Evolutionary conservation across 225 moss, liverwort and hornwort species (phyloP).

Genomic region (Bryoerythrophyllum caledonicum): DNA sequence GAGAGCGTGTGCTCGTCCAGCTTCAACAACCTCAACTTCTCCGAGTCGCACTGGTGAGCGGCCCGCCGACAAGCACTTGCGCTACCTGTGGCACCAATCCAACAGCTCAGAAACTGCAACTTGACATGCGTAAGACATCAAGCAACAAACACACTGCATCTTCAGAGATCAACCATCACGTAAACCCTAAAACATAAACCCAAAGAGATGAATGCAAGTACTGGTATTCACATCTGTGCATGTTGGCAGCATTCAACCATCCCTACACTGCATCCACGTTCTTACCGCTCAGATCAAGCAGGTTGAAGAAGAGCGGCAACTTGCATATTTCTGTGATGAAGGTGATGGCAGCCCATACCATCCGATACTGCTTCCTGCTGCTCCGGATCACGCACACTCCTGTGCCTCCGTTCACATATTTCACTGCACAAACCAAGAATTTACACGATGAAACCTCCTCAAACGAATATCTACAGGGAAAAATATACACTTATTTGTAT

Average conservation of each 20-base stretch:
- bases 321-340: conserved; percentile 65
- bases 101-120: neutral
- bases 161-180: too few relatives aligned
- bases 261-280: neutral
- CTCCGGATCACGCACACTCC: conserved; percentile 76
- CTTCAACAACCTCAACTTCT: conserved; percentile 60
- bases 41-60: conserved; percentile 52
- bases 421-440: conserved; percentile 48
- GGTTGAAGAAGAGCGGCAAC: conserved; percentile 68
- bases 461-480: neutral
- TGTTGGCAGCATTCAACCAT: too few relatives aligned
- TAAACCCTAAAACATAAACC: too few relatives aligned
- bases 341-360: conserved; percentile 76
- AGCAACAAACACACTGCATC: neutral
- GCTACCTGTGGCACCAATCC: conserved; percentile 43
- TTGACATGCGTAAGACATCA: neutral
- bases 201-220: too few relatives aligned
- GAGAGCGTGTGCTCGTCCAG: conserved; percentile 43
- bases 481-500: too few relatives aligned
- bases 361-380: conserved; percentile 66
- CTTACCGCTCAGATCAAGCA: conserved; percentile 76
- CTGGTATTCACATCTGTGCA: too few relatives aligned
- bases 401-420: conserved; percentile 80
- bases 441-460: neutral
- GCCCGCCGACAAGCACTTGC: conserved; percentile 51